Base-by-base conservation (phyloP, 2,329 filamentous ascomycete species). In the Epichloe sibirici region DNA sequence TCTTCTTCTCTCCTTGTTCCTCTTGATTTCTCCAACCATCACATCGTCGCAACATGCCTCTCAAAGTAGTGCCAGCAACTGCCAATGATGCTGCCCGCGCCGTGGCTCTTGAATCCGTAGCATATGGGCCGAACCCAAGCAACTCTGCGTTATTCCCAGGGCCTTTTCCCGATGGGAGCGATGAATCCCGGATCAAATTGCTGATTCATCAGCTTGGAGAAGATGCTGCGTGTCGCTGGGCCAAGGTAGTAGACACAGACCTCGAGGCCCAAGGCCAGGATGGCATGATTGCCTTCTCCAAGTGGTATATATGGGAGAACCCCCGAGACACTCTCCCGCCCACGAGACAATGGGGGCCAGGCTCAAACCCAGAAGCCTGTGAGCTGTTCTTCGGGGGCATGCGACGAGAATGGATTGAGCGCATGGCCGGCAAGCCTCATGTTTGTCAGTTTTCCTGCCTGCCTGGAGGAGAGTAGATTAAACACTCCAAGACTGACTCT, bases 41-140 rank as follows among this genome's bases (percentile, higher is more conserved):
- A 39, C 13, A 39, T 13, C 37, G 15, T 31, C 28, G 28, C 28
- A 43, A 8, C 11, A 73, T 73, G 71, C 63, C 66, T 44, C 68
- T 74, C 28, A 56, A 66, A 58, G 57, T 71, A 13, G 58, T 64
- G 8, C 58, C 60, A 23, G 68, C 69, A 17, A 64, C 57, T 5
- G 65, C 63, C 43, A 62, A 62, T 39, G 71, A 74, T 57, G 66
- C 66, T 21, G 51, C 52, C 31, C 68, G 67, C 31, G 59, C 64
- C 37, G 63, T 63, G 17, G 59, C 65, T 47, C 69, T 74, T 44
- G 71, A 74, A 57, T 55, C 47, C 15, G 58, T 55, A 3, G 71
- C 71, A 17, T 72, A 71, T 53, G 62, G 59, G 1, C 58, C 61
- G 8, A 67, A 61, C 42, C 57, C 63, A 11, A 58, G 68, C 49